phyloP scores from a whole-genome alignment of 2,329 filamentous ascomycete genomes.

The Colletotrichum gigasporum region DNA sequence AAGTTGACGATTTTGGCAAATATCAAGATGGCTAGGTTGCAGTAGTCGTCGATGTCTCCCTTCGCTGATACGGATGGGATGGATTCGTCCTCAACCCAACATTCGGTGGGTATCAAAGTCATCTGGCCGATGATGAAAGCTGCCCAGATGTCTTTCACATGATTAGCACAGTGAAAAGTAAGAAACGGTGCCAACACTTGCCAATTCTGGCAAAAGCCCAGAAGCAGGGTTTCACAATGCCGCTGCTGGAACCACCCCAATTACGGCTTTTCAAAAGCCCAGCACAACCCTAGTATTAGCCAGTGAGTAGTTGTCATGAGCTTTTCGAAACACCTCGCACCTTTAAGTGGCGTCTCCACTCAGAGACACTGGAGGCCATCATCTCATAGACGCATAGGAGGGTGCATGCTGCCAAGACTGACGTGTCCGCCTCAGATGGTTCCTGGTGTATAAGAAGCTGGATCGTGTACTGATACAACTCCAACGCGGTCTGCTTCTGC shows the following conservation, averaged over 20 bases:
- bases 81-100: conserved; percentile 28
- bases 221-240: conserved; percentile 27
- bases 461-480: conserved; percentile 29
- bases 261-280: conserved; percentile 3
- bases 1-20: conserved; percentile 27
- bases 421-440: conserved; percentile 9
- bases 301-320: background rate
- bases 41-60: conserved; percentile 26
- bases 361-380: conserved; percentile 27
- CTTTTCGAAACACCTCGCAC: background rate
- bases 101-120: conserved; percentile 24
- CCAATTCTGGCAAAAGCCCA: conserved; percentile 30
- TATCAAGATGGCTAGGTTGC: conserved; percentile 22
- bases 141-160: conserved; percentile 23
- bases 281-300: conserved; percentile 16
- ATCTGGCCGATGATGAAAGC: conserved; percentile 22
- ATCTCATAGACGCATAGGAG: conserved; percentile 30
- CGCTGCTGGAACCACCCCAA: conserved; percentile 15
- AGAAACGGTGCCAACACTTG: background rate
- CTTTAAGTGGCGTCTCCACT: conserved; percentile 27
- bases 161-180: background rate
- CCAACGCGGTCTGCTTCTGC: conserved; percentile 9
- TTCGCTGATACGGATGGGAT: background rate
- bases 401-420: conserved; percentile 22
- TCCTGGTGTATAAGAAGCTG: conserved; percentile 21